phyloP scores from a whole-genome alignment of 2,329 filamentous ascomycete genomes.

The Colletotrichum phormii region DNA sequence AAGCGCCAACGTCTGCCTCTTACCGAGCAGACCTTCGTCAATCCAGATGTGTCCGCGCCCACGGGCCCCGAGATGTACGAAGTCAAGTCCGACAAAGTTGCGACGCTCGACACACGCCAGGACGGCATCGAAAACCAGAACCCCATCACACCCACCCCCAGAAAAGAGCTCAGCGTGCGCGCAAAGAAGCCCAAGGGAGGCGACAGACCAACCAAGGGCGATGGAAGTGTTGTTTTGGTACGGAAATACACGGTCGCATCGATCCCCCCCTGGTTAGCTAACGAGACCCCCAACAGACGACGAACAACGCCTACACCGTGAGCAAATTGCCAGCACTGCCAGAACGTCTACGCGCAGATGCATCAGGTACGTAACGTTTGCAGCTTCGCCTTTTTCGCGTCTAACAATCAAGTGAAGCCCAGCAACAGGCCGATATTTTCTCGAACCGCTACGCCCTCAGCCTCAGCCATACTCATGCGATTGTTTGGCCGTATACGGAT shows the following conservation, averaged over 20 bases:
- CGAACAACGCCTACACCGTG: constrained; percentile 86
- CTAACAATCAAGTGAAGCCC: constrained; percentile 57
- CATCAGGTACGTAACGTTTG: constrained; percentile 67
- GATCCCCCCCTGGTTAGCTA: constrained; percentile 14
- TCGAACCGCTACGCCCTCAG: constrained; percentile 80
- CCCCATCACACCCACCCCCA: constrained; percentile 47
- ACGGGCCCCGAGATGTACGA: constrained; percentile 64
- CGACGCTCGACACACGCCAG: constrained; percentile 56
- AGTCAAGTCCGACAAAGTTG: constrained; percentile 64
- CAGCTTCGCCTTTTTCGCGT: constrained; percentile 13
- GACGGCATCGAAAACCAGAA: constrained; percentile 59
- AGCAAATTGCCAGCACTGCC: constrained; percentile 87
- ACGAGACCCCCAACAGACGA: constrained; percentile 68
- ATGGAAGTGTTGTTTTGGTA: constrained; percentile 76
- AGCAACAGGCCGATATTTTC: constrained; percentile 75
- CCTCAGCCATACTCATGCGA: constrained; percentile 83
- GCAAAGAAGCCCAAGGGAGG: constrained; percentile 72
- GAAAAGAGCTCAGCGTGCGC: constrained; percentile 68
- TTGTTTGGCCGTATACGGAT: constrained; percentile 91
- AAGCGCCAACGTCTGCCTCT: constrained; percentile 72
- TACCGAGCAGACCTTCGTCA: constrained; percentile 67
- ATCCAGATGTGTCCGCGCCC: constrained; percentile 54
- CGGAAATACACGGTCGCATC: constrained; percentile 42
- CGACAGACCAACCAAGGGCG: constrained; percentile 74
- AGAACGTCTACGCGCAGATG: constrained; percentile 76